Evolutionary conservation across 2,329 filamentous ascomycete genomes (phyloP), one percentile per base, ranked within the genome.

Genomic region (Neopestalotiopsis rosae): DNA sequence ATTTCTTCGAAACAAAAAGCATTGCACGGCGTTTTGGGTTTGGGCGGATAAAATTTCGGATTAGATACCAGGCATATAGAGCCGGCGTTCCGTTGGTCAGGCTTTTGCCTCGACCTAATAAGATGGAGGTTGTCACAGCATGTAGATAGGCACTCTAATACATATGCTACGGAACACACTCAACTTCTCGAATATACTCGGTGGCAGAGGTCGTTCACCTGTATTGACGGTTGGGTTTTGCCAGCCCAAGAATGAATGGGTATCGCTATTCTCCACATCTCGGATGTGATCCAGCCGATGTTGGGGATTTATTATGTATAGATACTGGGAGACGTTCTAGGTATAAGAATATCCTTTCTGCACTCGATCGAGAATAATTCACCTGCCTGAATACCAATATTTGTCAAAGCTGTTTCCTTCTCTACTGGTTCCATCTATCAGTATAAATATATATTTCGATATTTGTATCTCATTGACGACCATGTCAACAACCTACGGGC

Each of bases 1-100:
- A 17, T 42, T 24, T 67, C 20, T 10, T 49, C 13, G 34, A 38
- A 32, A n/a, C 9, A 42, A 32, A n/a, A 17, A 42, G 67, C 67
- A 68, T 68, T 66, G n/a, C 65, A 45, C 34, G 65, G 65, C 52
- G 65, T 67, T 67, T 45, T 45, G 61, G 38, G 24, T 28, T 32
- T 45, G 61, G 38, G n/a, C 34, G 61, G 61, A 28, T n/a, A 64
- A 64, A 45, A 38, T 20, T 34, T 59, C 24, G 14, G 34, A 62
- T 62, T 59, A 59, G 34, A 62, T 62, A 62, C 40, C 61, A 64
- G 61, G 61, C 61, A 64, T 64, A 64, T 45, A 64, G 45, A 52
- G 45, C n/a, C 17, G 45, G 45, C 45, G 45, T 52, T 52, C 45
- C 45, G 45, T 10, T 52, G n/a, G 17, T 52, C 45, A 20, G 45